Percentiles rank a stretch among this genome's conserved stretches.
Evolutionary conservation across 495 filamentous ascomycete species (phyloP).

Genomic region (Lasiosphaeria miniovina): DNA sequence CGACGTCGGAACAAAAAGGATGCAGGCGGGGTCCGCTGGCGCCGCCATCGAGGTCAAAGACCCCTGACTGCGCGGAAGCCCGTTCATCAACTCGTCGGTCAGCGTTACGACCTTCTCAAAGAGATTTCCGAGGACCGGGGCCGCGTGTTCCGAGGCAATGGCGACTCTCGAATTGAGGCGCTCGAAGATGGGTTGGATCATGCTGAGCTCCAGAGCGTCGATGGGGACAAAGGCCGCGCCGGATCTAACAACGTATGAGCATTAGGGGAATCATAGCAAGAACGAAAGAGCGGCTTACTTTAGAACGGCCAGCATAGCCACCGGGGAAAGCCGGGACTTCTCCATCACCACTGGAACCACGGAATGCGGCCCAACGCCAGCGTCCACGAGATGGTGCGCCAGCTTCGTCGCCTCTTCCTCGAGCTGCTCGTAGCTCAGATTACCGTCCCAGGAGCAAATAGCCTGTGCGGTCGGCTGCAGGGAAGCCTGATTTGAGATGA

Average conservation of each 20-base stretch:
- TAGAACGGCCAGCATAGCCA: constrained; percentile 47
- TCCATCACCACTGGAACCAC: constrained; percentile 47
- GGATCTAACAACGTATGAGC: constrained; percentile 24
- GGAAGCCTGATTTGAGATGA: constrained; percentile 33
- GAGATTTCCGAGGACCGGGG: constrained; percentile 33
- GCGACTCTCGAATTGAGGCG: constrained; percentile 38
- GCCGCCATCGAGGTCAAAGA: constrained; percentile 37
- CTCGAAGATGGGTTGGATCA: constrained; percentile 42
- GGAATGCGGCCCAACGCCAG: constrained; percentile 39
- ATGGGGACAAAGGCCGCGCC: constrained; percentile 44
- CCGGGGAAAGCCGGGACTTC: constrained; percentile 43
- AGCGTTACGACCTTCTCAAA: constrained; percentile 37
- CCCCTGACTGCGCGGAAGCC: constrained; percentile 23
- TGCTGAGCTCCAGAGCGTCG: constrained; percentile 37
- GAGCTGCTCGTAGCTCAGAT: constrained; percentile 40
- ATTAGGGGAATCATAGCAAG: neutral
- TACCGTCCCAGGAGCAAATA: constrained; percentile 45
- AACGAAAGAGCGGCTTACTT: constrained; percentile 31
- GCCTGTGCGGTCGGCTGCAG: constrained; percentile 39
- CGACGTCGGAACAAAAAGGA: constrained; percentile 37
- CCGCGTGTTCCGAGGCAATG: constrained; percentile 37
- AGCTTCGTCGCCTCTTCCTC: constrained; percentile 37
- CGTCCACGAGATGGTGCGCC: constrained; percentile 40
- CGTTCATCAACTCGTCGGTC: constrained; percentile 29
- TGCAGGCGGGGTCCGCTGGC: constrained; percentile 41